Evolutionary conservation across 129 eudicot species (phyloP).

Genomic region (Flaveria brownii): DNA sequence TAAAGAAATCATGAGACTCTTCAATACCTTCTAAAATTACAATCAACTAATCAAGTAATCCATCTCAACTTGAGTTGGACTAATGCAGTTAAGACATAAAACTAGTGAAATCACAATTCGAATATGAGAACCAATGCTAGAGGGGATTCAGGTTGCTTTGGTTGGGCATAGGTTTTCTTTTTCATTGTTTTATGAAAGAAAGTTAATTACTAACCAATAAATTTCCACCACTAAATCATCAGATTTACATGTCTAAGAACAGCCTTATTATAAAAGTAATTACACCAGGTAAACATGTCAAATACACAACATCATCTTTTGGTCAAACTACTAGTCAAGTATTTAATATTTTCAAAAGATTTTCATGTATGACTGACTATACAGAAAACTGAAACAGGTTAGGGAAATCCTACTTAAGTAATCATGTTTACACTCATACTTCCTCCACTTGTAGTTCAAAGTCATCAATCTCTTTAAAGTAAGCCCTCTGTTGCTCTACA

Average conservation of each 20-base stretch:
- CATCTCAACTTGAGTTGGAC: too few relatives aligned
- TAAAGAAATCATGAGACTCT: too few relatives aligned
- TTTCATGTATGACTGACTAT: constrained; percentile 36
- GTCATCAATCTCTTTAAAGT: constrained; percentile 75
- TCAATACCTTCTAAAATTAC: too few relatives aligned
- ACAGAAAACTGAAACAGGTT: constrained; percentile 34
- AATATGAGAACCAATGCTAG: too few relatives aligned
- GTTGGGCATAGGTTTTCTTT: too few relatives aligned
- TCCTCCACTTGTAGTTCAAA: constrained; percentile 79
- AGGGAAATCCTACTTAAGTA: constrained; percentile 22
- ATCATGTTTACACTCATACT: constrained; percentile 28
- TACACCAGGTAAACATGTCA: neutral
- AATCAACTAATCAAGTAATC: too few relatives aligned
- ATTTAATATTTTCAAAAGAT: constrained; percentile 7
- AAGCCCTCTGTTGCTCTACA: constrained; percentile 68
- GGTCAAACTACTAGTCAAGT: constrained; percentile 5
- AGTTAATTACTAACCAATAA: too few relatives aligned
- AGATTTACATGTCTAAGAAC: constrained; percentile 20
- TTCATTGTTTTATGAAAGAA: too few relatives aligned
- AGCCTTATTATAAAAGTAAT: constrained; percentile 6
- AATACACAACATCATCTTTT: constrained; percentile 23
- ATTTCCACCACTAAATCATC: neutral
- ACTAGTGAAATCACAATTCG: too few relatives aligned
- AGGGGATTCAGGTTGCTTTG: too few relatives aligned
- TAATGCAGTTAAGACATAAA: too few relatives aligned